phyloP scores from a whole-genome alignment of 352 stramenopile genomes.

The Phytophthora hibernalis region DNA sequence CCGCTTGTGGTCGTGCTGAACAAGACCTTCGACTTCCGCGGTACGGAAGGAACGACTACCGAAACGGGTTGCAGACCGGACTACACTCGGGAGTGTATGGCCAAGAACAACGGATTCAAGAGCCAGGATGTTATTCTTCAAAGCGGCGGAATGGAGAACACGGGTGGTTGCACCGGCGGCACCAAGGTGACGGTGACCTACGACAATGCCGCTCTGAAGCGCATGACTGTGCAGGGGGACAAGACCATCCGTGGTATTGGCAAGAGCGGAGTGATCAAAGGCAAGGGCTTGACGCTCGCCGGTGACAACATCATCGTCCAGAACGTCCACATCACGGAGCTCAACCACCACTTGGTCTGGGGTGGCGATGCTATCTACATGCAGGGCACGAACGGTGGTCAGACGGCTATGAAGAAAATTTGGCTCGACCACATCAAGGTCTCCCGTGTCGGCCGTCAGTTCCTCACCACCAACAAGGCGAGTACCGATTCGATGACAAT shows the following conservation, averaged over 20 bases:
- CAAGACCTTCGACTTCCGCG: slow-evolving; percentile 44
- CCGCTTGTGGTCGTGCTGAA: slow-evolving; percentile 45
- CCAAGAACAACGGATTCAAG: slow-evolving; percentile 44
- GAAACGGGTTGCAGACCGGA: slow-evolving; percentile 40
- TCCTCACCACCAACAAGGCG: slow-evolving; percentile 45
- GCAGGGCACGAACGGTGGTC: slow-evolving; percentile 28
- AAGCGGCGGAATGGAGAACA: slow-evolving; percentile 46
- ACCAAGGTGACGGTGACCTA: slow-evolving; percentile 26
- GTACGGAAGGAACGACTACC: slow-evolving; percentile 41
- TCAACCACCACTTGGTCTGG: slow-evolving; percentile 51
- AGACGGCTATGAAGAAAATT: slow-evolving; percentile 31
- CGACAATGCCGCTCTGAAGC: slow-evolving; percentile 24
- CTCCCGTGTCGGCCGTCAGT: slow-evolving; percentile 39
- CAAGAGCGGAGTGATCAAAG: slow-evolving; percentile 38
- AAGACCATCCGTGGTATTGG: slow-evolving; percentile 48
- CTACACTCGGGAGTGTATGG: slow-evolving; percentile 43
- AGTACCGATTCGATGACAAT: slow-evolving; percentile 49
- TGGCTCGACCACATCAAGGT: slow-evolving; percentile 54
- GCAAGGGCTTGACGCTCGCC: slow-evolving; percentile 38
- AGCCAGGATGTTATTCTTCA: slow-evolving; percentile 48
- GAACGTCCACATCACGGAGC: slow-evolving; percentile 49
- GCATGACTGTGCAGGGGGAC: slow-evolving; percentile 39
- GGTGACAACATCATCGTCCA: slow-evolving; percentile 47
- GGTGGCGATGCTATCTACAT: slow-evolving; percentile 46
- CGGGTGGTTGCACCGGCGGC: slow-evolving; percentile 45